These are phyloP conservation scores for Rosa multiflora DNA, from an alignment of 306 rosid species.

Conservation along the genomic window DNA sequence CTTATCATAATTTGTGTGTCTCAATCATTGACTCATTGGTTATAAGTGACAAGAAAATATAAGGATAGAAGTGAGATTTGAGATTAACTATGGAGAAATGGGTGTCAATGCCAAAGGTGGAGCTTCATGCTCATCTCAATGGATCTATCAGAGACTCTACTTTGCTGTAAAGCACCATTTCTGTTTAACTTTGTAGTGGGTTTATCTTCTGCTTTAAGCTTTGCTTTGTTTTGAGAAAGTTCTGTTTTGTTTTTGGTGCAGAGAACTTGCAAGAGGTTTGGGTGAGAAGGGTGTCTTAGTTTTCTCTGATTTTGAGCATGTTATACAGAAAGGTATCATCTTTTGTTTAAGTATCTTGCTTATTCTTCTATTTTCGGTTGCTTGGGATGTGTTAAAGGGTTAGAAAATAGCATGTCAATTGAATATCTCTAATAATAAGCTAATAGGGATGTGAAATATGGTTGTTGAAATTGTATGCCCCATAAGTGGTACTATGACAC, in stretches of 20 bases:
- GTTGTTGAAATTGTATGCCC: too few relatives aligned
- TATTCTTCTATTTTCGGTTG: too few relatives aligned
- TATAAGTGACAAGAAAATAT: background rate
- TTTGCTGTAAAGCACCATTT: constrained; percentile 41
- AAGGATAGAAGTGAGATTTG: background rate
- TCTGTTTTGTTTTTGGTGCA: constrained; percentile 28
- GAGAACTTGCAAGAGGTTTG: constrained; percentile 73
- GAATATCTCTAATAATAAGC: too few relatives aligned
- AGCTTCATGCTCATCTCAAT: constrained; percentile 94
- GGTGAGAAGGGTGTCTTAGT: constrained; percentile 60
- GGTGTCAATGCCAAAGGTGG: constrained; percentile 80
- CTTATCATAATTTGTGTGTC: background rate
- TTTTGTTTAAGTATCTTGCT: constrained; percentile 3
- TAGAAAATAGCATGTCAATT: too few relatives aligned
- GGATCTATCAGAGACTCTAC: constrained; percentile 93
- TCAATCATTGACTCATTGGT: background rate
- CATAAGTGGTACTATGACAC: too few relatives aligned
- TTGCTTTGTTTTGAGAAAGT: background rate
- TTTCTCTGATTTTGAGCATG: constrained; percentile 72
- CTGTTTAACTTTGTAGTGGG: background rate
- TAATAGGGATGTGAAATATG: too few relatives aligned
- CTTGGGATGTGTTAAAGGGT: too few relatives aligned
- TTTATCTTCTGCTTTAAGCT: constrained; percentile 4
- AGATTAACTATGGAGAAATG: constrained; percentile 48
- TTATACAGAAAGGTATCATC: constrained; percentile 58